These are phyloP conservation scores for Volutella citrinella DNA, from an alignment of 2,329 filamentous ascomycete species.

Conservation along the genomic window DNA sequence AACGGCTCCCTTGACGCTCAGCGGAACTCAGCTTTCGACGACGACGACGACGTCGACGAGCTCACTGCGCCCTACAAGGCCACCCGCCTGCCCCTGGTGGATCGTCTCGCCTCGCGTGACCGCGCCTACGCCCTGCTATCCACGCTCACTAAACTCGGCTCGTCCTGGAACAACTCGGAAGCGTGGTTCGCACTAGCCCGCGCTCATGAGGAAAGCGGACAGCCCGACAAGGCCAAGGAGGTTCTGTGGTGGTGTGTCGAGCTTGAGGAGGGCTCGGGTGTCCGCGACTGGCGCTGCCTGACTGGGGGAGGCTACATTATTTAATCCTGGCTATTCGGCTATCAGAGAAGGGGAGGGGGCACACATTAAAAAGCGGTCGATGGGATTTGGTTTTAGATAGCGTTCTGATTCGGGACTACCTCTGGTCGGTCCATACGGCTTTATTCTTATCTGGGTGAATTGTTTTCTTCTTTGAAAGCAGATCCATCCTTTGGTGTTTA, in stretches of 20 bases:
- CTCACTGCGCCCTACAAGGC: slow-evolving; percentile 53
- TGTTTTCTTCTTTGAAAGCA: slow-evolving; percentile 7
- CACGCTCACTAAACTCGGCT: slow-evolving; percentile 78
- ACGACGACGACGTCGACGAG: slow-evolving; percentile 30
- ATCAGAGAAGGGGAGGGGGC: too few species aligned
- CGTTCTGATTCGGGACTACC: too few species aligned
- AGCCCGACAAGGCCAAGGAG: slow-evolving; percentile 84
- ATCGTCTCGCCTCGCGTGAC: slow-evolving; percentile 85
- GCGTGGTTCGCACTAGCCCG: slow-evolving; percentile 88
- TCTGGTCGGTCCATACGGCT: neutral
- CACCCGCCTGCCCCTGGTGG: slow-evolving; percentile 66
- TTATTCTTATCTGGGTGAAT: neutral
- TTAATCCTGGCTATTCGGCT: slow-evolving; percentile 14
- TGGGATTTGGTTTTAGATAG: neutral
- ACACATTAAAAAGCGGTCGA: too few species aligned
- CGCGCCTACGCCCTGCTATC: slow-evolving; percentile 82
- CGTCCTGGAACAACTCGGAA: slow-evolving; percentile 87
- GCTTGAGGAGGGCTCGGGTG: slow-evolving; percentile 78
- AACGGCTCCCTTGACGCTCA: slow-evolving; percentile 9
- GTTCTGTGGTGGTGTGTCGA: slow-evolving; percentile 98
- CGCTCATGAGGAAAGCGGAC: slow-evolving; percentile 83
- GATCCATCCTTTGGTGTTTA: slow-evolving; percentile 5
- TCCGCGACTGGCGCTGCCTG: slow-evolving; percentile 75
- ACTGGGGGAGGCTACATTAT: slow-evolving; percentile 64
- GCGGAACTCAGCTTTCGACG: slow-evolving; percentile 23